Evolutionary conservation across 768 basidiomycete species (phyloP).

Genomic region (Tubosaeta sp.): DNA sequence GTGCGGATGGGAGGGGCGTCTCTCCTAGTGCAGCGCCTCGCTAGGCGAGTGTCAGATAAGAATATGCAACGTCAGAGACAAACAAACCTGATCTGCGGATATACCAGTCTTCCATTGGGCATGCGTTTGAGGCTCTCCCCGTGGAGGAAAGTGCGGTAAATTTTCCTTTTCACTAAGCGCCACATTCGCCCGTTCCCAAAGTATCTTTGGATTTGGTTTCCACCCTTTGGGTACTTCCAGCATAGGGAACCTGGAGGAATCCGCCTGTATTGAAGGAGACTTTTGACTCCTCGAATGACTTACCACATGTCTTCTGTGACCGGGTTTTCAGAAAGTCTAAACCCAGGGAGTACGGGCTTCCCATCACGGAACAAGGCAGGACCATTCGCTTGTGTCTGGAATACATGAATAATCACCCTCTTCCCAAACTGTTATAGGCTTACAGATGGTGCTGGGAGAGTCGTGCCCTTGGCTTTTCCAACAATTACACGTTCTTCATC

Average conservation of each 20-base stretch:
- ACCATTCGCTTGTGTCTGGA: slow-evolving; percentile 14
- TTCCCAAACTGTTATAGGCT: neutral
- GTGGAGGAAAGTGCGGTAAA: slow-evolving; percentile 15
- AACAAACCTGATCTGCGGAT: slow-evolving; percentile 69
- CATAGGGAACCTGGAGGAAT: slow-evolving; percentile 64
- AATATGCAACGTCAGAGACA: neutral
- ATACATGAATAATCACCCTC: slow-evolving; percentile 9
- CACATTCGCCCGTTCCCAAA: slow-evolving; percentile 57
- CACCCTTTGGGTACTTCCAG: slow-evolving; percentile 82
- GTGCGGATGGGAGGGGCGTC: slow-evolving; percentile 58
- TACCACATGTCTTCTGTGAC: slow-evolving; percentile 70
- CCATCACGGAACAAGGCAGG: slow-evolving; percentile 66
- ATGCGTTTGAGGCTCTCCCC: slow-evolving; percentile 32
- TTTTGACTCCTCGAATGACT: slow-evolving; percentile 20
- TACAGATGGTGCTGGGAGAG: slow-evolving; percentile 9
- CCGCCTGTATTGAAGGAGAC: slow-evolving; percentile 14
- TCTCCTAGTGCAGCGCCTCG: slow-evolving; percentile 84
- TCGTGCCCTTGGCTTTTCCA: slow-evolving; percentile 25
- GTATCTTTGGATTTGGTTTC: slow-evolving; percentile 76
- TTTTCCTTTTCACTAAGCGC: slow-evolving; percentile 45
- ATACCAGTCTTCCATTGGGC: slow-evolving; percentile 55
- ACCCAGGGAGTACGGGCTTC: slow-evolving; percentile 66
- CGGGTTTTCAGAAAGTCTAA: slow-evolving; percentile 63
- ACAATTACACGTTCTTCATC: slow-evolving; percentile 55
- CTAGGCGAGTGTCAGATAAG: slow-evolving; percentile 38